A percentile compares a stretch with the other conserved stretches of the same genome.
phyloP scores from a whole-genome alignment of 2,329 filamentous ascomycete genomes.

The Penicillium sp. region DNA sequence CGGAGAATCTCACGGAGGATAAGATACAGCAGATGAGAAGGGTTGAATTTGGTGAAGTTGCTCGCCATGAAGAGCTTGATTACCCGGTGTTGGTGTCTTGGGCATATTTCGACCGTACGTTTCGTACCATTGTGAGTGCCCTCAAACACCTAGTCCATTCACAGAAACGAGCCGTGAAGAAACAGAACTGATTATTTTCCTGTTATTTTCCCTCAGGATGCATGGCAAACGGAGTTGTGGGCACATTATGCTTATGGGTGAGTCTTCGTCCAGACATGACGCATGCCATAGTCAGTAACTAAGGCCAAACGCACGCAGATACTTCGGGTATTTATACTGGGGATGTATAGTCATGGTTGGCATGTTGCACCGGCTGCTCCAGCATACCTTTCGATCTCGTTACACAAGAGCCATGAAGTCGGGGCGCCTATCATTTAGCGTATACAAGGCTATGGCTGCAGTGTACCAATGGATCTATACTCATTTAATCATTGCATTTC shows the following conservation, averaged over 20 bases:
- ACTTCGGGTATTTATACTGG: slow-evolving; percentile 40
- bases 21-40: slow-evolving; percentile 30
- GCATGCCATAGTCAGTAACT: not conserved
- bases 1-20: slow-evolving; percentile 25
- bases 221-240: slow-evolving; percentile 20
- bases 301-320: slow-evolving; percentile 17
- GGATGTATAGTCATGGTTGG: slow-evolving; percentile 32
- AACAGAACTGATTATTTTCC: slow-evolving; percentile 7
- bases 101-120: slow-evolving; percentile 26
- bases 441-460: slow-evolving; percentile 6
- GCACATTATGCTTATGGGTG: slow-evolving; percentile 37
- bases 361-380: slow-evolving; percentile 27
- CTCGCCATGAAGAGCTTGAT: slow-evolving; percentile 17
- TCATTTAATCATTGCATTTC: slow-evolving; percentile 42
- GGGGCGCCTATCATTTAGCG: not conserved
- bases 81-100: slow-evolving; percentile 30
- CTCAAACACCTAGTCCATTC: not conserved
- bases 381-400: slow-evolving; percentile 16
- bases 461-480: slow-evolving; percentile 31
- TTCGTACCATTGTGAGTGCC: slow-evolving; percentile 30
- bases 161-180: not conserved
- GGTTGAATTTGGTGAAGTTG: slow-evolving; percentile 29
- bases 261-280: slow-evolving; percentile 9
- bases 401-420: slow-evolving; percentile 1
- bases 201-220: slow-evolving; percentile 31